Evolutionary conservation across 73 alveolate species (phyloP).

Genomic region (Paramecium sexaurelia): DNA sequence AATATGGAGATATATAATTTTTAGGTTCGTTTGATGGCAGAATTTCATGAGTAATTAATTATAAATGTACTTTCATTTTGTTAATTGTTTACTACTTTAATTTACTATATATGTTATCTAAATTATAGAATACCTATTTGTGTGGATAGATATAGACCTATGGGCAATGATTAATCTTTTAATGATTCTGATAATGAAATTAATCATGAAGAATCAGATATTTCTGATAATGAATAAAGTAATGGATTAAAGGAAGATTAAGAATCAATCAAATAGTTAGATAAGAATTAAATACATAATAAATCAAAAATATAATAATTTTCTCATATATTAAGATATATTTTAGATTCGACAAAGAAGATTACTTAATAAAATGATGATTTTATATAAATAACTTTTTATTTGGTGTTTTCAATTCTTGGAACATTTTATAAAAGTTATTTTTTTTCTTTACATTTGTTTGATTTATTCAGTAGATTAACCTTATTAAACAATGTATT

Average conservation of each 20-base stretch:
- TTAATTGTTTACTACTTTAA: slow-evolving; percentile 21
- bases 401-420: not conserved
- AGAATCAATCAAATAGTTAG: not conserved
- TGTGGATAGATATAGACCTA: not conserved
- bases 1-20: not conserved
- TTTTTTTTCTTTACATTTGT: slow-evolving; percentile 38
- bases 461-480: not conserved
- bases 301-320: not conserved
- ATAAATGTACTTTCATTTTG: slow-evolving; percentile 29
- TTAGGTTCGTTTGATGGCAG: not conserved
- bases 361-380: not conserved
- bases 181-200: not conserved
- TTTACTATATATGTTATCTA: slow-evolving; percentile 21
- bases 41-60: slow-evolving; percentile 9
- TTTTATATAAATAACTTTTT: not conserved
- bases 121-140: slow-evolving; percentile 3
- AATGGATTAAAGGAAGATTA: not conserved
- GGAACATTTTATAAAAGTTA: slow-evolving; percentile 31
- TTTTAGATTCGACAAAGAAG: not conserved
- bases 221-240: not conserved
- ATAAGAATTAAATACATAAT: not conserved
- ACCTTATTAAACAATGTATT: slow-evolving; percentile 38
- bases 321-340: not conserved
- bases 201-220: not conserved
- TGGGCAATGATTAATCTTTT: not conserved